Evolutionary conservation across 2,329 filamentous ascomycete species (phyloP), one percentile per base, ranked within the genome.

Genomic region (Colletotrichum lentis): DNA sequence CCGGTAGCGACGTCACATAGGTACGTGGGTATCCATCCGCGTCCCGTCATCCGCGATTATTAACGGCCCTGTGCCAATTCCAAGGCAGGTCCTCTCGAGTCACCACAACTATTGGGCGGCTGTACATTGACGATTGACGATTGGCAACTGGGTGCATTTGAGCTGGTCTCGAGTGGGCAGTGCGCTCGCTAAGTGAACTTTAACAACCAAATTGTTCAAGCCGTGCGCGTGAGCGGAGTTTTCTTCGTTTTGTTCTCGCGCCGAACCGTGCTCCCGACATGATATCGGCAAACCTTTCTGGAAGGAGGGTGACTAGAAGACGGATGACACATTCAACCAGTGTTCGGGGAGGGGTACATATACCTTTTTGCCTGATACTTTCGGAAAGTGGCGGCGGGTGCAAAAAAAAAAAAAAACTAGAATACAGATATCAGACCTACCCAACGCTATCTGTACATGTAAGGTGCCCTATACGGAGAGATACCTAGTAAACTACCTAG

Each of bases 1-100:
- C 31, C 31, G 31, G 7, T 35, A 10, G 52, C 18, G 24, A 63
- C 61, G 61, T 63, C 61, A 63, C 58, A 27, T 4, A 43, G 44
- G 43, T 49, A 58, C 61, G 12, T 10, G 31, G 8, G 31, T 57
- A 49, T 49, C 35, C 31, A 16, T 22, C 44, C n/a, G 44, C 18
- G 44, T 47, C 44, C 7, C n/a, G 46, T 31, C 14, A 24, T 24
- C 31, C 20, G 20, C 22, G n/a, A 22, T 43, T n/a, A 58, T 5
- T 24, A 35, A 43, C 41, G 8, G n/a, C 53, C 41, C 61, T 63
- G 53, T 63, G 53, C 31, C 35, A 63, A 63, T 56, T 27, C 16
- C 5, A 35, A n/a, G 39, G 27, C 10, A 18, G 27, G 27, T 35
- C 7, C 31, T 31, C 31, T 35, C 8, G 8, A 7, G 8, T 24